phyloP scores from a whole-genome alignment of 768 basidiomycete genomes.

The Tephrocybe sp. region DNA sequence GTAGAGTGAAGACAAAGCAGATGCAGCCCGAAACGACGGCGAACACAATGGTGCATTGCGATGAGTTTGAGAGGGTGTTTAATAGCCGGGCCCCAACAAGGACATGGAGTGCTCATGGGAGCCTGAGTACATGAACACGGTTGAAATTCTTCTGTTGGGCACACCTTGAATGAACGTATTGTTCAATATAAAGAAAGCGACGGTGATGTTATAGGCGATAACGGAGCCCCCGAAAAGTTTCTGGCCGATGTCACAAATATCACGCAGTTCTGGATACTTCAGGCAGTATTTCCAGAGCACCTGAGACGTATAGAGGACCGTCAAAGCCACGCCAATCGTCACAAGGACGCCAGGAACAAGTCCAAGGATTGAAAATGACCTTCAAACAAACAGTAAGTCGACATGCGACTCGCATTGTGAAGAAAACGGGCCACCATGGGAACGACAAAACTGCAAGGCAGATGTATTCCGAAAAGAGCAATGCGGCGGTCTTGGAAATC shows the following conservation, averaged over 20 bases:
- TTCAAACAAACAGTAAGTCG: constrained; percentile 9
- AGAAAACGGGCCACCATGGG: constrained; percentile 26
- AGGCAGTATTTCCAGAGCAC: constrained; percentile 48
- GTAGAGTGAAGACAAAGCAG: constrained; percentile 41
- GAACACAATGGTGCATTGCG: constrained; percentile 39
- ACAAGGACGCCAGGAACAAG: constrained; percentile 42
- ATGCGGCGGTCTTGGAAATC: constrained; percentile 33
- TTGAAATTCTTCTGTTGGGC: background rate
- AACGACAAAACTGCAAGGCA: constrained; percentile 41
- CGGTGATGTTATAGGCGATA: constrained; percentile 47
- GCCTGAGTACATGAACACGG: background rate
- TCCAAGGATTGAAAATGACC: constrained; percentile 44
- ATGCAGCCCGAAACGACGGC: constrained; percentile 30
- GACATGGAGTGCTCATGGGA: constrained; percentile 38
- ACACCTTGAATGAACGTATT: constrained; percentile 58
- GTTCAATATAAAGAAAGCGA: constrained; percentile 51
- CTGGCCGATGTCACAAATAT: constrained; percentile 52
- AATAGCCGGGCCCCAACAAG: constrained; percentile 46
- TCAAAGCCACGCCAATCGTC: constrained; percentile 36
- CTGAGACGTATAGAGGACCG: constrained; percentile 44
- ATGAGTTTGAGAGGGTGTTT: constrained; percentile 42
- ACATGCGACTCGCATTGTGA: background rate
- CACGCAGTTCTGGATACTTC: constrained; percentile 45
- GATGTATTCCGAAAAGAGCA: constrained; percentile 46
- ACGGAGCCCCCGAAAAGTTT: constrained; percentile 45